Evolutionary conservation across 192 early-diverging fungal species (phyloP).

Genomic region (Borealophlyctis nickersoniae): DNA sequence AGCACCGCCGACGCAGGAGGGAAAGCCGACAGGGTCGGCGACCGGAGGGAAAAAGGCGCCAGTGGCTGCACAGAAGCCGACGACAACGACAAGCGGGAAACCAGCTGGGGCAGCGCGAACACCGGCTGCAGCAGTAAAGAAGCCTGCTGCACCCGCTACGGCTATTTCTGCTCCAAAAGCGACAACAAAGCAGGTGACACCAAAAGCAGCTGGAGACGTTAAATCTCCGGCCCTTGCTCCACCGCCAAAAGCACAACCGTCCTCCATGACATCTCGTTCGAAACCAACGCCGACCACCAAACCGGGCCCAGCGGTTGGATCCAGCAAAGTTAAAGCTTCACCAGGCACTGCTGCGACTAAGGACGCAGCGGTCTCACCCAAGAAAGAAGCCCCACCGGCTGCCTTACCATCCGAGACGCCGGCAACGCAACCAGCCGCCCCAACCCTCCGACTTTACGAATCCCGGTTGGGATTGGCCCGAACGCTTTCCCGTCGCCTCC

Average conservation of each 20-base stretch:
- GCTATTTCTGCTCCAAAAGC: neutral
- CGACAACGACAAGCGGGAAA: neutral
- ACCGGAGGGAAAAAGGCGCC: constrained; percentile 14
- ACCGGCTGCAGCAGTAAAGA: constrained; percentile 4
- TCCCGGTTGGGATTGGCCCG: constrained; percentile 33
- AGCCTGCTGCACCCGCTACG: neutral
- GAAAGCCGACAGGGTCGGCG: too few relatives aligned
- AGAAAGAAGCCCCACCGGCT: constrained; percentile 15
- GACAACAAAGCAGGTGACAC: constrained; percentile 18
- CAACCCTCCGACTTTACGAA: constrained; percentile 10
- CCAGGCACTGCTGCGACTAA: constrained; percentile 13
- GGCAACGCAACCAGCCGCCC: neutral
- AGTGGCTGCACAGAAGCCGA: neutral
- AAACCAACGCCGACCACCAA: constrained; percentile 9
- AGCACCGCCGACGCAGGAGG: too few relatives aligned
- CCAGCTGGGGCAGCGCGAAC: neutral
- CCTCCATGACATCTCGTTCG: constrained; percentile 6
- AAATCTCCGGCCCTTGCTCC: neutral
- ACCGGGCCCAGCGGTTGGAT: constrained; percentile 9
- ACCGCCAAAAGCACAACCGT: constrained; percentile 1
- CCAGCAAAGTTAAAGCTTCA: too few relatives aligned
- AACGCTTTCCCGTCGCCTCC: constrained; percentile 21
- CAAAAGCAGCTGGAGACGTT: constrained; percentile 1
- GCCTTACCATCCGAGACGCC: neutral
- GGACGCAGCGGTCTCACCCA: neutral